Percentiles rank a stretch among this genome's conserved stretches.
Conservation (phyloP, 768 basidiomycete species). For the Rhizopogon vulgaris region DNA sequence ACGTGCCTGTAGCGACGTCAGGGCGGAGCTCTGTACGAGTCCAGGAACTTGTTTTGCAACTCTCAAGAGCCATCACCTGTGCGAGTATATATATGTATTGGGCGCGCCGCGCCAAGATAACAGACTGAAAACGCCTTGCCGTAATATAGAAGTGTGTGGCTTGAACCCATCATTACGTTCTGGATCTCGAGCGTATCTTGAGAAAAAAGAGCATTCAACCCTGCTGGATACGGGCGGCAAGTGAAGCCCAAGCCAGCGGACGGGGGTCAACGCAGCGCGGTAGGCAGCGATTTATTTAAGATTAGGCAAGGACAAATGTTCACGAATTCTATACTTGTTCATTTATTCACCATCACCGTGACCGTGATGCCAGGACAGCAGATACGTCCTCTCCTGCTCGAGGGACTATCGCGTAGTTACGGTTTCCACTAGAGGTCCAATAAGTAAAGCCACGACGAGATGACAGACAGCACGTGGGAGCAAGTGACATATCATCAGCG, state of each 20-base stretch:
- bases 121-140: constrained; percentile 1
- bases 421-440: background rate
- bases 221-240: constrained; percentile 10
- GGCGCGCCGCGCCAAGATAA: constrained; percentile 10
- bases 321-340: background rate
- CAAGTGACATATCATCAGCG: background rate
- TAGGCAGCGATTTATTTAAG: background rate
- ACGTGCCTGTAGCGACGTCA: background rate
- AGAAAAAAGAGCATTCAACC: constrained; percentile 1
- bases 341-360: constrained; percentile 10
- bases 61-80: too few species aligned
- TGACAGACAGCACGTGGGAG: background rate
- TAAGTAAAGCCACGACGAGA: background rate
- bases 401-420: background rate
- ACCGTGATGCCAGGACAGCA: background rate
- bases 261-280: background rate
- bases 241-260: constrained; percentile 10
- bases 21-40: background rate
- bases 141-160: constrained; percentile 3
- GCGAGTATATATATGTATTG: background rate
- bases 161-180: background rate
- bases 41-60: background rate
- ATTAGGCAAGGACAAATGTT: constrained; percentile 14
- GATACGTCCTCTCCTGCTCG: background rate
- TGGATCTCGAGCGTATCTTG: background rate